Percentiles rank a stretch among this genome's conserved stretches.
Evolutionary conservation across 2,329 filamentous ascomycete species (phyloP).

Genomic region (Pseudopithomyces maydicus): DNA sequence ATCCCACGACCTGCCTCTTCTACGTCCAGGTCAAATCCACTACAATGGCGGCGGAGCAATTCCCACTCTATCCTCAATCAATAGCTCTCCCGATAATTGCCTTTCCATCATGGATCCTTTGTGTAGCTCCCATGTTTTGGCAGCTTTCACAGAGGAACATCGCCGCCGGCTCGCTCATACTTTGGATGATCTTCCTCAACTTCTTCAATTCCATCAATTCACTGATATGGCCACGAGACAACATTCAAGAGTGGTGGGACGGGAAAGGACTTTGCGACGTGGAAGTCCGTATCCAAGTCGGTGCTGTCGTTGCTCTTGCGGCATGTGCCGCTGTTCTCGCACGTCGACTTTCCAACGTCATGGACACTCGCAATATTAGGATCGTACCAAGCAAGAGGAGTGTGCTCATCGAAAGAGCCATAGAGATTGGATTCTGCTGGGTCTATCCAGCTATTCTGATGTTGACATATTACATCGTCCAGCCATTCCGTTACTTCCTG

Average conservation of each 20-base stretch:
- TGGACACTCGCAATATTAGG: conserved; percentile 62
- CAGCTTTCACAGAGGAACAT: conserved; percentile 67
- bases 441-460: conserved; percentile 61
- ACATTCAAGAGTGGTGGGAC: conserved; percentile 60
- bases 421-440: conserved; percentile 63
- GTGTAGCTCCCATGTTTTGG: conserved; percentile 63
- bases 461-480: conserved; percentile 63
- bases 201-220: conserved; percentile 65
- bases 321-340: conserved; percentile 64
- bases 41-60: conserved; percentile 2
- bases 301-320: conserved; percentile 57
- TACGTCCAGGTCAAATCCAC: neutral
- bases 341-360: conserved; percentile 62
- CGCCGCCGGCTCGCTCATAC: conserved; percentile 61
- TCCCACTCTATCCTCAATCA: conserved; percentile 38
- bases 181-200: conserved; percentile 63
- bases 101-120: conserved; percentile 56
- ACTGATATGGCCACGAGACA: conserved; percentile 66
- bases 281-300: conserved; percentile 63
- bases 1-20: neutral
- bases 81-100: conserved; percentile 56
- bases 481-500: conserved; percentile 63
- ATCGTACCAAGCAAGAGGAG: conserved; percentile 57
- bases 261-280: conserved; percentile 69
- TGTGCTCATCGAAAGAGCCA: conserved; percentile 50